Conservation (phyloP, 805 yeast species). For the Scheffersomyces ergatensis region DNA sequence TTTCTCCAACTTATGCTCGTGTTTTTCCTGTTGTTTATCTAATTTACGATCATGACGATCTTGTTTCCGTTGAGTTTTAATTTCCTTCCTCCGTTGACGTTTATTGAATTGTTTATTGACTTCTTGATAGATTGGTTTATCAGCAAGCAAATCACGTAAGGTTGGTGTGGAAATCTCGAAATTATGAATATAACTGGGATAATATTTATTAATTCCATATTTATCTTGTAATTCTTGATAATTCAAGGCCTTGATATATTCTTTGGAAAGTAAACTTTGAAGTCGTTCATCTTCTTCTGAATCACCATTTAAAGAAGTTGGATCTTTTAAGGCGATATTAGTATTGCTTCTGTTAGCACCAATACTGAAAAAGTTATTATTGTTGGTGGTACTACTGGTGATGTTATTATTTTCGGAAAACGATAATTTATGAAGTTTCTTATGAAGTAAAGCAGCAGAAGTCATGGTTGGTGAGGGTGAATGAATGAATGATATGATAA, state of each 20-base stretch:
- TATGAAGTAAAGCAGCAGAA: neutral
- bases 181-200: conserved; percentile 38
- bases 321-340: neutral
- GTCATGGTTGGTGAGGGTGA: neutral
- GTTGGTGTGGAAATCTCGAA: conserved; percentile 34
- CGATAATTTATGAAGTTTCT: neutral
- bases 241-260: conserved; percentile 23
- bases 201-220: conserved; percentile 35
- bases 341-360: neutral
- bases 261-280: conserved; percentile 9
- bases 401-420: neutral
- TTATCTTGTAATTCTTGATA: conserved; percentile 34
- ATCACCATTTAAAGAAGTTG: neutral
- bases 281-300: neutral
- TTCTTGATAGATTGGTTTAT: conserved; percentile 40
- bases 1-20: neutral
- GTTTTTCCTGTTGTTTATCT: conserved; percentile 2
- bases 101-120: conserved; percentile 28
- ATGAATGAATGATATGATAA: no score
- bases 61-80: neutral
- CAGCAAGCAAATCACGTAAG: conserved; percentile 27
- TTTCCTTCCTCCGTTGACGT: neutral
- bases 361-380: neutral
- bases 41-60: conserved; percentile 4
- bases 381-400: no score